phyloP scores from a whole-genome alignment of 2,329 filamentous ascomycete species.

The Akanthomyces lecanii region DNA sequence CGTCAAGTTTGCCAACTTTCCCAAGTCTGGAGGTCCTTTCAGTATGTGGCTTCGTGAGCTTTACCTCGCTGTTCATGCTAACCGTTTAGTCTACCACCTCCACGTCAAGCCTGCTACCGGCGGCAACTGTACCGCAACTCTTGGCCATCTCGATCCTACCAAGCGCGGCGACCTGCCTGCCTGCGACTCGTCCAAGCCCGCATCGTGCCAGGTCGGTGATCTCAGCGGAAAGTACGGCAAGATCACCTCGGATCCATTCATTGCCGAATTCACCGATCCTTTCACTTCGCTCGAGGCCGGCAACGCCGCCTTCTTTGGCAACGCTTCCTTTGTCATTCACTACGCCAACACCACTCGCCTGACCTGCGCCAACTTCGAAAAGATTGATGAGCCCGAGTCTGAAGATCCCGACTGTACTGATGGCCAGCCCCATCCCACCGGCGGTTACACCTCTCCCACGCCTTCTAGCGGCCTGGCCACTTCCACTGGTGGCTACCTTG shows the following conservation, averaged over 20 bases:
- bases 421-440: conserved; percentile 10
- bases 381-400: conserved; percentile 15
- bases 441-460: conserved; percentile 10
- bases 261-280: conserved; percentile 49
- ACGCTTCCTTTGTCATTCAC: conserved; percentile 62
- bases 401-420: conserved; percentile 13
- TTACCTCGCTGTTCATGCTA: conserved; percentile 11
- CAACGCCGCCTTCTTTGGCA: conserved; percentile 56
- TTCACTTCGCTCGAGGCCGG: conserved; percentile 53
- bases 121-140: conserved; percentile 68
- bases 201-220: conserved; percentile 73
- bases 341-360: conserved; percentile 60
- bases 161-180: conserved; percentile 56
- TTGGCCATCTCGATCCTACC: conserved; percentile 68
- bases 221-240: conserved; percentile 69
- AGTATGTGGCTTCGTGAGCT: conserved; percentile 39
- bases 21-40: conserved; percentile 54
- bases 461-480: background rate
- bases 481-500: background rate
- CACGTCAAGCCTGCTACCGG: conserved; percentile 62
- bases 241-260: conserved; percentile 49
- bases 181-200: conserved; percentile 54
- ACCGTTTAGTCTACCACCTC: conserved; percentile 62
- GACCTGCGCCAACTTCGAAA: conserved; percentile 58
- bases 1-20: conserved; percentile 55